Base-by-base conservation (phyloP, 345 rosid species). In the Noccaea caerulescens region DNA sequence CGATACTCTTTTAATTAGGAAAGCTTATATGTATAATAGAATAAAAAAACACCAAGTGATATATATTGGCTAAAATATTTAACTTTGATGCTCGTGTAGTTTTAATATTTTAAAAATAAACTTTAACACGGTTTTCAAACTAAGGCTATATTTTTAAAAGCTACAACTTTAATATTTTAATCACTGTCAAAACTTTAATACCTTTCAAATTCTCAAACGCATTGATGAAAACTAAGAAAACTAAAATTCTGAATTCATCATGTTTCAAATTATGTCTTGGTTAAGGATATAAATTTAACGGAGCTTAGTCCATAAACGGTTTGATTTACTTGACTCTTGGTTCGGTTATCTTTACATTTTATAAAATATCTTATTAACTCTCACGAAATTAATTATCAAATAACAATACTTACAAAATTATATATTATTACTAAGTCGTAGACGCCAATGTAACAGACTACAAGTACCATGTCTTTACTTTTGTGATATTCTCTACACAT, bases 21-120 rank as follows among this genome's bases (percentile, higher is more conserved):
- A 54, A 45, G 6, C 33, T 43, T 54, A 6, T 20, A 18, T 2
- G 10, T 64, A 34, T 10, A 58, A 20, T 20, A 20, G 23, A 20
- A 20, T 20, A 20, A 43, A 61, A 61, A 60, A 9, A 3, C 9
- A 37, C n/a, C 59, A 50, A 11, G 36, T 64, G 9, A 10, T 39
- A 14, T 25, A n/a, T 51, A 51, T 38, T 27, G 3, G 4, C 3
- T 27, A 27, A 27, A 5, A 10, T 66, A 41, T 14, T 41, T 4
- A 10, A 30, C 3, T 67, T 8, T 44, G 72, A 68, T 56, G 63
- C 63, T 56, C 44, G 13, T 32, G 10, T 32, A 37, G 3, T 65
- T 50, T 27, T 8, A 8, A 66, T 30, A 51, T 2, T 38, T 39
- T 30, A 1, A 6, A 53, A 12, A 10, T 1, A 66, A 53, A 52